These are phyloP conservation scores for Paraphaeosphaeria sporulosa DNA, from an alignment of 2,329 filamentous ascomycete species.

Conservation along the genomic window DNA sequence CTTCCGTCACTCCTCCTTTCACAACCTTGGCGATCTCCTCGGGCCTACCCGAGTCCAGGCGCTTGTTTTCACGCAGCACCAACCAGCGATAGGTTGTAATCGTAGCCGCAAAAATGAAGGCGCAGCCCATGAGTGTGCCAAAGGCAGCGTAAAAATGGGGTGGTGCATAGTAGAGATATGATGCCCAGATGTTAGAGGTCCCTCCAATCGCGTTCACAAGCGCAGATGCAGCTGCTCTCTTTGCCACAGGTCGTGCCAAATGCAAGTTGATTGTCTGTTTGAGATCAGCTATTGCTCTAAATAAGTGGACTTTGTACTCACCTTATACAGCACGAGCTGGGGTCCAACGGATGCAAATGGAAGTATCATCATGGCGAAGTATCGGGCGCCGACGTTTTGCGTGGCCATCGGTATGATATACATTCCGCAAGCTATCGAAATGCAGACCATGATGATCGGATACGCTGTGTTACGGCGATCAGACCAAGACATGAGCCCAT, in stretches of 20 bases:
- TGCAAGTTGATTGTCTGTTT: constrained; percentile 29
- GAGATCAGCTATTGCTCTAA: no score
- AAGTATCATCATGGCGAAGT: constrained; percentile 40
- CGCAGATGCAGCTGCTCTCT: constrained; percentile 31
- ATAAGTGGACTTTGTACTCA: no score
- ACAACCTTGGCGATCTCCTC: constrained; percentile 32
- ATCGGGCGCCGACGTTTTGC: constrained; percentile 39
- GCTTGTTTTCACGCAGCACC: constrained; percentile 30
- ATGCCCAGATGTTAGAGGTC: constrained; percentile 32
- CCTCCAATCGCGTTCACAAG: constrained; percentile 31
- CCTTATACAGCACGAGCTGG: constrained; percentile 29
- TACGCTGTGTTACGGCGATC: constrained; percentile 55
- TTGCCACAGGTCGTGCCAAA: constrained; percentile 29
- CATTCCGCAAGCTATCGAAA: constrained; percentile 35
- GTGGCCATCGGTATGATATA: constrained; percentile 49
- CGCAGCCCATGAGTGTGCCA: constrained; percentile 32
- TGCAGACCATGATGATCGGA: constrained; percentile 51
- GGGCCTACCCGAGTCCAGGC: constrained; percentile 27
- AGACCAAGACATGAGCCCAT: constrained; percentile 52
- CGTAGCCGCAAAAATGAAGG: constrained; percentile 25
- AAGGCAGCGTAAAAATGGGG: constrained; percentile 33
- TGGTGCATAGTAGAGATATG: constrained; percentile 33
- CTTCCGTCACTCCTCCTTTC: constrained; percentile 30
- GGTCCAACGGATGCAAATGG: constrained; percentile 32
- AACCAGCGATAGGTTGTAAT: constrained; percentile 32